A percentile compares a stretch with the other conserved stretches of the same genome.
These are phyloP conservation scores for Baorangia bicolor DNA, from an alignment of 768 basidiomycete genomes.

Conservation along the genomic window DNA sequence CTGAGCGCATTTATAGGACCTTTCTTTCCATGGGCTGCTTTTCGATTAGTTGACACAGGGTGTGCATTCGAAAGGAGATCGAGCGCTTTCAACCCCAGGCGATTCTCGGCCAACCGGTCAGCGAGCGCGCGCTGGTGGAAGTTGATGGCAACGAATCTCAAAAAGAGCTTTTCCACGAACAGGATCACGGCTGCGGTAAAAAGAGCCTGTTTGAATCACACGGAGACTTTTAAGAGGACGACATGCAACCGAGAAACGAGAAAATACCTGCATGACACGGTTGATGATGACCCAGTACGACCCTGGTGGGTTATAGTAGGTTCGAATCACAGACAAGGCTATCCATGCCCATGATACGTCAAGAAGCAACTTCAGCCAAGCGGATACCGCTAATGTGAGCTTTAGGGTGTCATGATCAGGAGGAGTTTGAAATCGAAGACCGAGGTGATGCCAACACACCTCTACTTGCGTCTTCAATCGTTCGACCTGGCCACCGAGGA, in stretches of 20 bases:
- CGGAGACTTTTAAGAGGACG: constrained; percentile 3
- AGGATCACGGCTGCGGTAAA: constrained; percentile 45
- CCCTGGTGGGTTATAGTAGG: constrained; percentile 57
- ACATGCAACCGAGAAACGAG: neutral
- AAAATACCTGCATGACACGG: constrained; percentile 63
- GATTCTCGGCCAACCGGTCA: constrained; percentile 70
- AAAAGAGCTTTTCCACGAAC: constrained; percentile 56
- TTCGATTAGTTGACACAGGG: constrained; percentile 35
- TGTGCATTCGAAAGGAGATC: constrained; percentile 71
- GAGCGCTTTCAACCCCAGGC: constrained; percentile 64
- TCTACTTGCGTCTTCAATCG: constrained; percentile 67
- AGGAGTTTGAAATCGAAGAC: neutral
- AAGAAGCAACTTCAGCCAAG: constrained; percentile 69
- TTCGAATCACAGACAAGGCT: constrained; percentile 59
- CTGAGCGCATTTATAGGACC: constrained; percentile 43
- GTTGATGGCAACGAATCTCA: constrained; percentile 77
- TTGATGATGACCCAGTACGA: constrained; percentile 69
- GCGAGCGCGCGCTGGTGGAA: constrained; percentile 77
- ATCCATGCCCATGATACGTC: constrained; percentile 76
- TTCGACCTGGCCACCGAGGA: constrained; percentile 63
- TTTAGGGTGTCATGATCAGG: constrained; percentile 24
- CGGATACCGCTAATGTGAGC: constrained; percentile 66
- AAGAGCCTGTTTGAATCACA: constrained; percentile 35
- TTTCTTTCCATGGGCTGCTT: constrained; percentile 43
- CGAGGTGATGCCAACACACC: constrained; percentile 39